Evolutionary conservation across 31 red algal species (phyloP).

Genomic region (Odonthalia washingtoniensis): DNA sequence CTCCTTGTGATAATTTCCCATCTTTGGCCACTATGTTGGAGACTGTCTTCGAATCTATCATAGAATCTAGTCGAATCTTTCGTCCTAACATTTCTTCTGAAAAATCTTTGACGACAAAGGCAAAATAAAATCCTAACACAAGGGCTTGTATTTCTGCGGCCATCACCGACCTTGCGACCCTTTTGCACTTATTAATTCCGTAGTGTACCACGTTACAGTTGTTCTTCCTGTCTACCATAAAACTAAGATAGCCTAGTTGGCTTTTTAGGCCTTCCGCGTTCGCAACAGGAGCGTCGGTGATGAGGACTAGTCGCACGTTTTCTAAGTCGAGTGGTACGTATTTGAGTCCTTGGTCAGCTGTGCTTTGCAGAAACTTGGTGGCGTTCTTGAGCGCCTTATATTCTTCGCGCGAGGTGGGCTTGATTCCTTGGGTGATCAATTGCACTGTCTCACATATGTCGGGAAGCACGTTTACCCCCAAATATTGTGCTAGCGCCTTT

Average conservation of each 20-base stretch:
- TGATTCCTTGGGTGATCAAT: neutral
- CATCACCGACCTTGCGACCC: too few species aligned
- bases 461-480: neutral
- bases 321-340: neutral
- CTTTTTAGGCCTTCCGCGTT: neutral
- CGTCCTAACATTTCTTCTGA: too few species aligned
- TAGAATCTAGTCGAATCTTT: too few species aligned
- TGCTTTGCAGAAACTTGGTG: neutral
- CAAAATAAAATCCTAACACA: too few species aligned
- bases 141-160: too few species aligned
- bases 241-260: neutral
- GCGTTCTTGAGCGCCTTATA: neutral
- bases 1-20: too few species aligned
- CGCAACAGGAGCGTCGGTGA: neutral
- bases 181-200: too few species aligned
- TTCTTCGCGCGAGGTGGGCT: neutral
- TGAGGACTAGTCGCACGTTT: too few species aligned
- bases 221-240: neutral
- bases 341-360: neutral
- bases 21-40: too few species aligned
- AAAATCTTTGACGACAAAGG: too few species aligned
- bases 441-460: neutral
- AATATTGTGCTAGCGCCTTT: neutral
- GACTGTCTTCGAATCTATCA: too few species aligned
- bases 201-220: neutral